Base-by-base conservation (phyloP, 306 rosid species). In the Inga leiocalycina region DNA sequence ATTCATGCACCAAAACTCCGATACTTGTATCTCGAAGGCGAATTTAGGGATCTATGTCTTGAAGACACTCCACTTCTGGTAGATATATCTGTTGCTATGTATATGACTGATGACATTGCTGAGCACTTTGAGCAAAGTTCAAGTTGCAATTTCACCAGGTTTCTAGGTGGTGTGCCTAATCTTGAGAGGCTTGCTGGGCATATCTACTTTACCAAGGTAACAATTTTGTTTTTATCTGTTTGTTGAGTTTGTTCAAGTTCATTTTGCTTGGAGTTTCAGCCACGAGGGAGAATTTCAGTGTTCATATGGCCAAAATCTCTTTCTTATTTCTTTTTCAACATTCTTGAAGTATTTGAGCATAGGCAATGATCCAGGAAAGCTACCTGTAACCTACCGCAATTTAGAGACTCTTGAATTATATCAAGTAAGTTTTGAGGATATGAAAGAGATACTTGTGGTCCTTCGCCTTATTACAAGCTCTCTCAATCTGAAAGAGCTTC, bases 371-470 rank as follows among this genome's bases (percentile, higher is more conserved):
- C 83, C 81, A 3, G 87, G 86, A 81, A 62, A 62, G 57, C 88
- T 54, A 78, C 81, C 92, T 22, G 69, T 90, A 78, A 86, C 86
- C 22, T 94, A 91, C 86, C 82, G 78, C 84, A 82, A 84, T 75
- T 84, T 97, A 87, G 89, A 87, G 91, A 87, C 80, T 68, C 77
- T 97, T 51, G 97, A 91, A 87, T 85, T 97, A 87, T 75, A 86
- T 88, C 95, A 92, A 91, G 99, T 97, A 79, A 88, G 93, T 88
- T 97, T 97, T 78, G 99, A 94, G 85, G 99, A 97, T 88, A 89
- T 82, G 90, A 92, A 89, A 57, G 99, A 97, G 92, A 89, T 94
- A 80, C 87, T 88, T 41, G 98, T 97, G 15, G 90, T 94, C 88
- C 94, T 97, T 86, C 91, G 82, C 79, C 84, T 97, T 94, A 88